Evolutionary conservation across 2,329 filamentous ascomycete species (phyloP).

Genomic region (Rosellinia necatrix): DNA sequence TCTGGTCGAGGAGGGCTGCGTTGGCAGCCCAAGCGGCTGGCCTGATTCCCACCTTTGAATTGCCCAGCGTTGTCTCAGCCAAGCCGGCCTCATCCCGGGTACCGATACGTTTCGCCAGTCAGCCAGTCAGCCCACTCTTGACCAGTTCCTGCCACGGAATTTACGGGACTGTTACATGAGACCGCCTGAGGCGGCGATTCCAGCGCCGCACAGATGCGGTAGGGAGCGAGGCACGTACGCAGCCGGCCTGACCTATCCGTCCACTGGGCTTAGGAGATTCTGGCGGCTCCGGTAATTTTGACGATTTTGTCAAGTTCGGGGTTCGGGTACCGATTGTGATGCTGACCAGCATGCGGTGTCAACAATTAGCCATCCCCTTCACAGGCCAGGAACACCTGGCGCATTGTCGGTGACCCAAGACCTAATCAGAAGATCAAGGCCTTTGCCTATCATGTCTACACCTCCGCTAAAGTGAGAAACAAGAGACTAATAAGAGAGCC

Average conservation of each 20-base stretch:
- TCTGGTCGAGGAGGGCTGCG: conserved; percentile 2
- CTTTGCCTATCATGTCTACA: neutral
- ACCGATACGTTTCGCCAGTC: too few relatives aligned
- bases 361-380: neutral
- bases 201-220: neutral
- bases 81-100: neutral
- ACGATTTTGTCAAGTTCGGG: too few relatives aligned
- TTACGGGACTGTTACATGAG: conserved; percentile 2
- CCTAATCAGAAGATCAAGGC: neutral
- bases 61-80: conserved; percentile 12
- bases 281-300: too few relatives aligned
- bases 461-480: neutral
- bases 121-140: too few relatives aligned
- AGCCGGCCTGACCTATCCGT: neutral
- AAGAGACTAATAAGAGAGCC: neutral
- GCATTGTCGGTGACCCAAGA: neutral
- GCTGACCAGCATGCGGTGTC: neutral
- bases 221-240: too few relatives aligned
- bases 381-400: neutral
- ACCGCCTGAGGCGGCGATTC: neutral
- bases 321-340: neutral
- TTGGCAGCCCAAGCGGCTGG: conserved; percentile 3
- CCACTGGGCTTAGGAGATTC: too few relatives aligned
- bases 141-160: too few relatives aligned
- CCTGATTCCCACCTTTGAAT: neutral